Conservation (phyloP, 176 grass and related monocot genomes). For the Oryza meyeriana region DNA sequence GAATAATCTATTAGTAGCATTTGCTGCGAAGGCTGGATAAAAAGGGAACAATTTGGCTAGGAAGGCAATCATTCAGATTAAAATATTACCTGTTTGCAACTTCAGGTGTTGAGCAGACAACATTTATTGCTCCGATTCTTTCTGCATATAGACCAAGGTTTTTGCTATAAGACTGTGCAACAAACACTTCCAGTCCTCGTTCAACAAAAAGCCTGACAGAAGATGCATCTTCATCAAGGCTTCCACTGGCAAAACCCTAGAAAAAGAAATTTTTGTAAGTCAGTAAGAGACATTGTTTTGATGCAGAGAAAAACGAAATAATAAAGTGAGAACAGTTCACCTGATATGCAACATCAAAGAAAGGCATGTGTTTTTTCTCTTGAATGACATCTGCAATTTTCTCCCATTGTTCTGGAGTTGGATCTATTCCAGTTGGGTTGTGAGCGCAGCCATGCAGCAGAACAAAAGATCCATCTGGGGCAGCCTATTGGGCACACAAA, state of each 20-base stretch:
- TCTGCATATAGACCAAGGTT: slow-evolving; percentile 94
- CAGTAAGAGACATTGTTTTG: slow-evolving; percentile 4
- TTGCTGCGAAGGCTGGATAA: neutral
- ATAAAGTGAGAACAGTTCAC: slow-evolving; percentile 33
- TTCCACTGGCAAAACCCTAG: slow-evolving; percentile 97
- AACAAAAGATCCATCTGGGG: slow-evolving; percentile 94
- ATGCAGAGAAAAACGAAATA: neutral
- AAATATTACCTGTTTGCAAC: slow-evolving; percentile 58
- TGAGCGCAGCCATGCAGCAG: slow-evolving; percentile 92
- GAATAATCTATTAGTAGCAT: neutral
- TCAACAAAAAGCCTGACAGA: slow-evolving; percentile 89
- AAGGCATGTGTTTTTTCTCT: slow-evolving; percentile 86
- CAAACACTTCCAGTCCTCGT: slow-evolving; percentile 84
- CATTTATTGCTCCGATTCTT: slow-evolving; percentile 93
- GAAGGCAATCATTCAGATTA: slow-evolving; percentile 2
- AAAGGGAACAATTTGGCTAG: neutral
- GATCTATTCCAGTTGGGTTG: slow-evolving; percentile 97
- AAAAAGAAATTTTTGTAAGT: slow-evolving; percentile 20
- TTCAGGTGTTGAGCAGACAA: slow-evolving; percentile 79
- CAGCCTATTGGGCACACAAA: slow-evolving; percentile 55
- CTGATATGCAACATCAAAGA: slow-evolving; percentile 99
- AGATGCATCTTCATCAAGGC: slow-evolving; percentile 91
- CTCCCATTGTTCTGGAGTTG: slow-evolving; percentile 83
- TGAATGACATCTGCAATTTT: slow-evolving; percentile 86
- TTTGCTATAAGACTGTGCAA: slow-evolving; percentile 97